Evolutionary conservation across 441 rosid genomes (phyloP).

Genomic region (Isatis lusitanica): DNA sequence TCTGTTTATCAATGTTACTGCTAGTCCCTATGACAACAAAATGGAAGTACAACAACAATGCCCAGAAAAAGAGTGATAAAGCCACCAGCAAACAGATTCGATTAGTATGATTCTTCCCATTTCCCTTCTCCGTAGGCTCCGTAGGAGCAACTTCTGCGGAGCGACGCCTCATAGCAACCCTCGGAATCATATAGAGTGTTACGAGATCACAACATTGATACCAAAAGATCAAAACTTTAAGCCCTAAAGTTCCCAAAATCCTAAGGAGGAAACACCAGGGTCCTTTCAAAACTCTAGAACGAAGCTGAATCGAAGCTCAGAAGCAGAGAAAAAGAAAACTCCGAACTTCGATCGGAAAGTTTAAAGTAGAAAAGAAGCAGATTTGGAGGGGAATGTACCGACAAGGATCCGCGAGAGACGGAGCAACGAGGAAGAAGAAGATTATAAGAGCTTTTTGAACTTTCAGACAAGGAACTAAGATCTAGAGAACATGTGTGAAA

Average conservation of each 20-base stretch:
- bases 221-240: not conserved
- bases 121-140: conserved; percentile 76
- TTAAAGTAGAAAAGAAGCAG: not conserved
- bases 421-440: conserved; percentile 14
- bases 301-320: conserved; percentile 22
- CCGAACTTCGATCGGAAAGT: not conserved
- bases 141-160: conserved; percentile 41
- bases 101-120: conserved; percentile 55
- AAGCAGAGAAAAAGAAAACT: not conserved
- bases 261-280: not conserved
- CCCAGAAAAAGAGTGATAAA: conserved; percentile 75
- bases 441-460: not conserved
- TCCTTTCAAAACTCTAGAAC: not conserved
- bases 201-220: conserved; percentile 29
- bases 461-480: conserved; percentile 2
- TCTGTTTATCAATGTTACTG: conserved; percentile 43
- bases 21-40: conserved; percentile 61
- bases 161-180: conserved; percentile 75
- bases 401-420: conserved; percentile 32
- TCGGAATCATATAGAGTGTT: conserved; percentile 29
- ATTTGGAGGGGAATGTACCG: conserved; percentile 23
- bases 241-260: conserved; percentile 3
- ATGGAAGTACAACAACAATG: conserved; percentile 72
- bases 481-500: conserved; percentile 10
- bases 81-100: conserved; percentile 65